phyloP scores from a whole-genome alignment of 371 early-diverging fungal genomes.

The Syncephalastrum racemosum region DNA sequence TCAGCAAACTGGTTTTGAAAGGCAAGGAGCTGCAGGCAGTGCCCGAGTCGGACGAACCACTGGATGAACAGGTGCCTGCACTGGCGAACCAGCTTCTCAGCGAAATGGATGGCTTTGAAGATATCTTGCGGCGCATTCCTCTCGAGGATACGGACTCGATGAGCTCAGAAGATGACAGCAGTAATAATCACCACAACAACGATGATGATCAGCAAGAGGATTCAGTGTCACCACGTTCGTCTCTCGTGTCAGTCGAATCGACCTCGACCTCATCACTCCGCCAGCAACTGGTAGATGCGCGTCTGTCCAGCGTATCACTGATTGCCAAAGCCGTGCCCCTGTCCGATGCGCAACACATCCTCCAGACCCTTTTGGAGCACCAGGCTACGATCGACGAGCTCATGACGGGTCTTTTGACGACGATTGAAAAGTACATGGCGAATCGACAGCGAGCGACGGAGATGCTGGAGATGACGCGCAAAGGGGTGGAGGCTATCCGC shows the following conservation, averaged over 20 bases:
- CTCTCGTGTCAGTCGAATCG: constrained; percentile 22
- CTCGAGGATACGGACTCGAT: not conserved
- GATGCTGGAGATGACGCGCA: constrained; percentile 43
- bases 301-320: constrained; percentile 26
- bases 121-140: constrained; percentile 10
- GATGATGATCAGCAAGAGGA: constrained; percentile 1
- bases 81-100: constrained; percentile 32
- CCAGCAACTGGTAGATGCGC: constrained; percentile 22
- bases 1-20: constrained; percentile 46
- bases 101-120: constrained; percentile 34
- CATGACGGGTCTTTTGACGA: constrained; percentile 17
- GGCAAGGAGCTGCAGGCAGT: constrained; percentile 30
- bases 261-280: constrained; percentile 21
- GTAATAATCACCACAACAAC: not conserved
- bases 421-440: constrained; percentile 28
- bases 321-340: constrained; percentile 27
- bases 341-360: constrained; percentile 26
- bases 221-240: constrained; percentile 19
- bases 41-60: not conserved
- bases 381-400: constrained; percentile 30
- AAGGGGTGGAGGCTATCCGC: constrained; percentile 42
- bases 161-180: not conserved
- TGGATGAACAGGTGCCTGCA: constrained; percentile 10
- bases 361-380: constrained; percentile 33
- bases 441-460: constrained; percentile 30